phyloP scores from a whole-genome alignment of 768 basidiomycete species.

The Leccinum broughii region DNA sequence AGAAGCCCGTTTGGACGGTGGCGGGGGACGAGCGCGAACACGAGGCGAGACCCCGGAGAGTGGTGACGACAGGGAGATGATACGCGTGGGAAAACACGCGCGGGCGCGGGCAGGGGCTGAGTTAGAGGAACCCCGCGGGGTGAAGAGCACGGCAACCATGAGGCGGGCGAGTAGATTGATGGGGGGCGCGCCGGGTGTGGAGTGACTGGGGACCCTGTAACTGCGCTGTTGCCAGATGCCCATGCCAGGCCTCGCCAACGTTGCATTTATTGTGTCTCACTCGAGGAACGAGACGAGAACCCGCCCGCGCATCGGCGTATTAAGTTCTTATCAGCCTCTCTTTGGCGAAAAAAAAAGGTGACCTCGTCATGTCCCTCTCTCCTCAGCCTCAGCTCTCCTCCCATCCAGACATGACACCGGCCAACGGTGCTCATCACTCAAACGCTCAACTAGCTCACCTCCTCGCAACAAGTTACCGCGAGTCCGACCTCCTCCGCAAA shows the following conservation, averaged over 20 bases:
- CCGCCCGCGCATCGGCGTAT: not conserved
- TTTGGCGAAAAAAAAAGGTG: not conserved
- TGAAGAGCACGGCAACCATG: slow-evolving; percentile 18
- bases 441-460: slow-evolving; percentile 58
- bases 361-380: slow-evolving; percentile 18
- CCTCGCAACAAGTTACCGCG: slow-evolving; percentile 53
- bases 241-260: slow-evolving; percentile 32
- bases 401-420: slow-evolving; percentile 14
- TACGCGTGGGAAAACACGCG: slow-evolving; percentile 21
- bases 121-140: not conserved
- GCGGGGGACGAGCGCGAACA: slow-evolving; percentile 28
- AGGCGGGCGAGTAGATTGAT: slow-evolving; percentile 17
- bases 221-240: slow-evolving; percentile 18
- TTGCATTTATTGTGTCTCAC: slow-evolving; percentile 11
- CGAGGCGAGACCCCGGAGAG: slow-evolving; percentile 30
- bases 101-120: not conserved
- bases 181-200: not conserved
- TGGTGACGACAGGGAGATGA: slow-evolving; percentile 12
- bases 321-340: not conserved
- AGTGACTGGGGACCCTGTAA: slow-evolving; percentile 24
- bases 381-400: slow-evolving; percentile 13
- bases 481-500: slow-evolving; percentile 49
- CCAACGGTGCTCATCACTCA: slow-evolving; percentile 29
- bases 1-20: not conserved
- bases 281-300: not conserved